These are phyloP conservation scores for Chlamydomonas schloesseri DNA, from an alignment of 139 green algal species.

Conservation along the genomic window DNA sequence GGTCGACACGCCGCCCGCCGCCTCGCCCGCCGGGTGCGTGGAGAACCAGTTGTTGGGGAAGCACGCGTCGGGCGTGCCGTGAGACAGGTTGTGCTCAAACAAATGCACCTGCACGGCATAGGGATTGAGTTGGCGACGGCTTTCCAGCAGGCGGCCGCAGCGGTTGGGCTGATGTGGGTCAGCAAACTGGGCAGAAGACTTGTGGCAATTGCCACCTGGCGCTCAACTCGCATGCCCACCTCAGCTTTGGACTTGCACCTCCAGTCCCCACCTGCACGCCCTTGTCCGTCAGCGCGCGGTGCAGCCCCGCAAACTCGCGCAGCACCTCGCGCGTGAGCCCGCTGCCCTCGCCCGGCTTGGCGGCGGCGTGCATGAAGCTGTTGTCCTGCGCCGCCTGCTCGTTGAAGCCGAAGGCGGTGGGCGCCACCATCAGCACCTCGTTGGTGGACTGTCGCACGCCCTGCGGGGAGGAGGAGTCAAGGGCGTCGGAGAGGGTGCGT, in stretches of 20 bases:
- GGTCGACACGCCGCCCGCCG: slow-evolving; percentile 60
- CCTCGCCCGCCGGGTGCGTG: slow-evolving; percentile 55
- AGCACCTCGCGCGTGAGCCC: slow-evolving; percentile 70
- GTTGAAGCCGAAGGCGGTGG: slow-evolving; percentile 97
- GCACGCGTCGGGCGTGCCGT: slow-evolving; percentile 93
- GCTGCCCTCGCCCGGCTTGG: slow-evolving; percentile 42
- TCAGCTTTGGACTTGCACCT: neutral
- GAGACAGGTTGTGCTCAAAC: slow-evolving; percentile 80
- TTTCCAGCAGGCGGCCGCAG: neutral
- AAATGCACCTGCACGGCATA: slow-evolving; percentile 57
- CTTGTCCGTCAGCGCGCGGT: slow-evolving; percentile 84
- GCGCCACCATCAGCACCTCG: slow-evolving; percentile 94
- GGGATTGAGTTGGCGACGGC: neutral
- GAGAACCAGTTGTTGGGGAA: slow-evolving; percentile 99
- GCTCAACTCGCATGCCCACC: neutral
- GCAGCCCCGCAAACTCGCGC: slow-evolving; percentile 83
- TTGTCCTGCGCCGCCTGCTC: slow-evolving; percentile 91
- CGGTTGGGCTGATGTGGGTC: neutral
- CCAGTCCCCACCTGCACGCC: slow-evolving; percentile 7
- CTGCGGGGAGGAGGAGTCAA: neutral
- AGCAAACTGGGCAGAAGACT: too few relatives aligned
- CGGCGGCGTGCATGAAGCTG: slow-evolving; percentile 86
- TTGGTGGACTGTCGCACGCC: slow-evolving; percentile 82
- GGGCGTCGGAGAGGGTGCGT: neutral
- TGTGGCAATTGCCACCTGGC: too few relatives aligned